Conservation (phyloP, 1,139 yeast genomes). For the Debaryomycetaceae sp. region DNA sequence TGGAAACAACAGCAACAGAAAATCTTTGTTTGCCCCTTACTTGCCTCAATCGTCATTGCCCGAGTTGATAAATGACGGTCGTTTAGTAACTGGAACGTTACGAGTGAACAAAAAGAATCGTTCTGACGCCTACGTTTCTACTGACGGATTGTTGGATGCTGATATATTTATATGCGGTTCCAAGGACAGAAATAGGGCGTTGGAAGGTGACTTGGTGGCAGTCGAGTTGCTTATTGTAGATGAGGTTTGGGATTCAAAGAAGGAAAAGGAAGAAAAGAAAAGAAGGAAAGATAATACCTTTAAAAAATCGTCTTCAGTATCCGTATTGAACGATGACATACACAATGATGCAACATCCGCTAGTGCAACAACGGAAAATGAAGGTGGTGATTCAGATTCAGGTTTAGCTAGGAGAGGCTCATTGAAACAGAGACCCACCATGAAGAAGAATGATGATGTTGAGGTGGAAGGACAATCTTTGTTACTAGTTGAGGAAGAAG, state of each 20-base stretch:
- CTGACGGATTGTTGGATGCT: constrained; percentile 92
- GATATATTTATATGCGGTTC: constrained; percentile 98
- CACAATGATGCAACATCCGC: constrained; percentile 69
- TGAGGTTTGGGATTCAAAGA: constrained; percentile 95
- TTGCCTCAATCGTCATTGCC: constrained; percentile 92
- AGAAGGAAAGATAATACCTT: constrained; percentile 73
- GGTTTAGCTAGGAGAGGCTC: constrained; percentile 82
- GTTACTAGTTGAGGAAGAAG: constrained; percentile 90
- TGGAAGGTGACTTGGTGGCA: constrained; percentile 95
- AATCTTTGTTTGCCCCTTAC: constrained; percentile 92
- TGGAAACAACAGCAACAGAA: constrained; percentile 47
- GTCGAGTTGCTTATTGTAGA: constrained; percentile 91
- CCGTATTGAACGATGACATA: constrained; percentile 55
- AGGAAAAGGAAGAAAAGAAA: constrained; percentile 95
- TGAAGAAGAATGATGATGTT: constrained; percentile 96
- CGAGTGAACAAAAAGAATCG: constrained; percentile 94
- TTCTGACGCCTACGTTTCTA: constrained; percentile 95
- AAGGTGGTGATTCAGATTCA: constrained; percentile 18
- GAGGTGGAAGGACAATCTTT: constrained; percentile 98
- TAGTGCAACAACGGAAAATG: constrained; percentile 21
- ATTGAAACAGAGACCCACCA: constrained; percentile 93
- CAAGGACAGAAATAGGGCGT: constrained; percentile 96
- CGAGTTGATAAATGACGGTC: constrained; percentile 82
- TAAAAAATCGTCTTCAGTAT: constrained; percentile 27
- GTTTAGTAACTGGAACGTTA: constrained; percentile 85